Evolutionary conservation across 352 stramenopile species (phyloP), one percentile per base, ranked within the genome.

Genomic region (Phytophthora palmivora): DNA sequence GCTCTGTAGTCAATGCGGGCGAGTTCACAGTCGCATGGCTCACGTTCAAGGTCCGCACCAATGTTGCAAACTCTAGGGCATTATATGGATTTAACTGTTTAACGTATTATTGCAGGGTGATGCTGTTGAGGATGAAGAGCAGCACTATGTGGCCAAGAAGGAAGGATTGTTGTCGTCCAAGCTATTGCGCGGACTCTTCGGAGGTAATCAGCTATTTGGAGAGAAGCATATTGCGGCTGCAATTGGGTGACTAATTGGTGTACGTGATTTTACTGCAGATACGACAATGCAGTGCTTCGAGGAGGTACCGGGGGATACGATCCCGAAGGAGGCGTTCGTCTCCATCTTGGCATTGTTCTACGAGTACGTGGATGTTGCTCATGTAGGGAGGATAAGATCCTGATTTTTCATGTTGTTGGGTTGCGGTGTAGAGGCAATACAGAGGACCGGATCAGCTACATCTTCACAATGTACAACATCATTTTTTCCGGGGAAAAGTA

Each of bases 21-120:
- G 87, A 94, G 54, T 94, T 95, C 67, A 91, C 78, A 32, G 84
- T 95, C 63, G 87, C 82, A 48, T 95, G 87, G 87, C 73, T 95
- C 38, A 92, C 87, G 36, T 95, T 95, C 67, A 93, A 93, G 79
- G 86, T 93, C 36, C 12, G 51, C n/a, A 32, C 1, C 34, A 26
- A 21, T 32, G 39, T 4, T 49, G 36, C 21, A 51, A 38, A 12
- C 18, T 19, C 4, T 15, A 7, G 33, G 19, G n/a, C 28, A 37
- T 45, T 50, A 14, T 12, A 41, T 18, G 14, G 15, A 15, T 16
- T 33, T 21, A 41, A 36, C 34, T 24, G 22, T 9, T 32, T 19
- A 24, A 37, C 24, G 18, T 48, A 16, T 6, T 51, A n/a, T 16
- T 49, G 22, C 44, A 93, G 84, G 82, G 84, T n/a, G 84, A 91